Conservation (phyloP, 2,329 filamentous ascomycete species). For the Neopestalotiopsis clavispora region DNA sequence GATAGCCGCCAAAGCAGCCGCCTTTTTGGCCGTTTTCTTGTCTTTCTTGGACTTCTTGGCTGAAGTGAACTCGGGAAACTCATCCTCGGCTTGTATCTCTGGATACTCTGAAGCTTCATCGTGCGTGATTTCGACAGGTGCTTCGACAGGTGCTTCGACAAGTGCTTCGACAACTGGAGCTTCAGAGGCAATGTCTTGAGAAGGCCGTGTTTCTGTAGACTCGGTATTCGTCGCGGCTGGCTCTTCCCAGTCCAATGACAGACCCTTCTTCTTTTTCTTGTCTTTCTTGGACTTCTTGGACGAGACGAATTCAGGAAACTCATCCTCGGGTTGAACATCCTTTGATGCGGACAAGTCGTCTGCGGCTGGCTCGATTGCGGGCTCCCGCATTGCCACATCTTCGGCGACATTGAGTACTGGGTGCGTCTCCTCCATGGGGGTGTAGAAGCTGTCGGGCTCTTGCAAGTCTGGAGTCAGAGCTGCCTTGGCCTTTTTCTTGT, state of each 20-base stretch:
- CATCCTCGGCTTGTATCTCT: background rate
- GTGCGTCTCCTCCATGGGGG: slow-evolving; percentile 7
- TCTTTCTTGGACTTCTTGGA: slow-evolving; percentile 23
- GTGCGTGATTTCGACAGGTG: background rate
- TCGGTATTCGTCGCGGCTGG: background rate
- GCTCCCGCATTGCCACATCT: background rate
- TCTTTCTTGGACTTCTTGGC: slow-evolving; percentile 35
- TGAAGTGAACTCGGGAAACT: slow-evolving; percentile 22
- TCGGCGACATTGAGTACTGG: background rate
- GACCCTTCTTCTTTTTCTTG: slow-evolving; percentile 32
- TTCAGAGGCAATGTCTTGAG: background rate
- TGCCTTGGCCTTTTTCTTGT: slow-evolving; percentile 41
- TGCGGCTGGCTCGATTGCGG: background rate
- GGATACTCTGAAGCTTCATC: background rate
- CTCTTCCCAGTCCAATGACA: slow-evolving; percentile 1
- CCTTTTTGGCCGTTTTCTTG: slow-evolving; percentile 29
- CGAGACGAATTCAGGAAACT: background rate
- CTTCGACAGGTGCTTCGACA: background rate
- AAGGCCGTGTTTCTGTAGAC: background rate
- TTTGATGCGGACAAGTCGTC: background rate
- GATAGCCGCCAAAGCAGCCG: background rate
- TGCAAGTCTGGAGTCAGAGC: slow-evolving; percentile 19
- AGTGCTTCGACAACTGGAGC: background rate
- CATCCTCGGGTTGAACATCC: background rate
- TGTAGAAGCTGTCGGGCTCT: slow-evolving; percentile 22